A percentile compares a stretch with the other conserved stretches of the same genome.
phyloP scores from a whole-genome alignment of 2,329 filamentous ascomycete genomes.

The Myriosclerotinia scirpicola region DNA sequence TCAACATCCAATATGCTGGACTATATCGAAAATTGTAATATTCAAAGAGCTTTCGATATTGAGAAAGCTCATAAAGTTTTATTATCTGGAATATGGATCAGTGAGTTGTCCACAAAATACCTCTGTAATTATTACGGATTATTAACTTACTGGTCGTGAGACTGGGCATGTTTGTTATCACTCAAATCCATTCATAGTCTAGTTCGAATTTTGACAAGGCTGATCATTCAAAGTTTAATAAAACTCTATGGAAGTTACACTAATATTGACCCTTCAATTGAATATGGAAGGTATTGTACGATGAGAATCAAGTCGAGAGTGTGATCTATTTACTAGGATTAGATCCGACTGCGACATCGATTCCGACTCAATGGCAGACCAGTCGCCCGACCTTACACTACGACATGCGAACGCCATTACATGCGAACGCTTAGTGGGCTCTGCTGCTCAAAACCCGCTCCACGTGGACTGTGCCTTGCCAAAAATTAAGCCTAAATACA shows the following conservation, averaged over 20 bases:
- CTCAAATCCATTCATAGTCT: neutral
- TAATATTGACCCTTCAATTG: neutral
- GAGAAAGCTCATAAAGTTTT: no score
- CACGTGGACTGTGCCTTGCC: neutral
- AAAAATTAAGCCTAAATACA: neutral
- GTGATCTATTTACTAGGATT: neutral
- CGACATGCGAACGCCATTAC: no score
- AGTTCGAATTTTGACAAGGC: neutral
- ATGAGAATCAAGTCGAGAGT: no score
- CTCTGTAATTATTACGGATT: neutral
- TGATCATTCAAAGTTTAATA: neutral
- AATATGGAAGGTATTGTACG: neutral
- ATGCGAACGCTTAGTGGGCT: no score
- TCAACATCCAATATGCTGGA: no score
- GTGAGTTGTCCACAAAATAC: neutral
- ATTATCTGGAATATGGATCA: no score
- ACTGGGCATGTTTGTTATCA: neutral
- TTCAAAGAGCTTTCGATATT: no score
- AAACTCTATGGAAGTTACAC: neutral
- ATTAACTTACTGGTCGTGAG: neutral
- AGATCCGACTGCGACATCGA: neutral
- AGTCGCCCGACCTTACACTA: no score
- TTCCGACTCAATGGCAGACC: neutral
- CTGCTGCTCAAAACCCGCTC: neutral
- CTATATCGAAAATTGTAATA: no score